Evolutionary conservation across 2,329 filamentous ascomycete species (phyloP), one percentile per base, ranked within the genome.

Genomic region (Achaetomium macrosporum): DNA sequence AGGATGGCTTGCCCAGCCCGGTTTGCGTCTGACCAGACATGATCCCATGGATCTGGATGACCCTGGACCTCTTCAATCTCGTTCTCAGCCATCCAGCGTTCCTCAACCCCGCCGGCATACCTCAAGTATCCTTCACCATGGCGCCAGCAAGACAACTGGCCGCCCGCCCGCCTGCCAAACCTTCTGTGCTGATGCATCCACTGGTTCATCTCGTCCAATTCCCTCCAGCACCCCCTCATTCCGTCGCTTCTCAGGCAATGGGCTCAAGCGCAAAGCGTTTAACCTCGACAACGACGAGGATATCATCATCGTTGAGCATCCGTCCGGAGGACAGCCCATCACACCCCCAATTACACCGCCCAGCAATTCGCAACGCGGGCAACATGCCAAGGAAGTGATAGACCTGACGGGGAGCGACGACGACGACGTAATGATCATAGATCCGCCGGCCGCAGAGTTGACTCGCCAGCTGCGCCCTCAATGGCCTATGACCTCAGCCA

Each of bases 361-460:
- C 25, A 33, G 17, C 36, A 41, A 8, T 9, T 12, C 6, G 33
- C 42, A 7, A 42, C 33, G 39, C 9, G 20, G 13, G 2, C 29
- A 35, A 5, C 16, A 8, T 8, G 5, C 29, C 10, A 13, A 3
- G 16, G 36, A 19, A 31, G 15, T 46, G 35, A 35, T 48, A 15
- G 47, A 48, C 20, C 35, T 51, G 47, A 55, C 50, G 13, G 19
- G 25, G 19, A 44, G 51, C 15, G 7, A 52, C n/a, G 17, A 37
- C 16, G 55, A 57, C 13, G 48, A 57, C 5, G 55, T 54, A 37
- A 52, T 54, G 1, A 43, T 54, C 12, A 44, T 57, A 2, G 48
- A 57, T 29, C 44, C 48, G 1, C 43, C 43, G 15, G 45, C 40
- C n/a, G 48, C 51, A 1, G 49, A 54, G 29, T 42, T 44, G 12